phyloP scores from a whole-genome alignment of 163 green algal species.

The Scenedesmus sp. region DNA sequence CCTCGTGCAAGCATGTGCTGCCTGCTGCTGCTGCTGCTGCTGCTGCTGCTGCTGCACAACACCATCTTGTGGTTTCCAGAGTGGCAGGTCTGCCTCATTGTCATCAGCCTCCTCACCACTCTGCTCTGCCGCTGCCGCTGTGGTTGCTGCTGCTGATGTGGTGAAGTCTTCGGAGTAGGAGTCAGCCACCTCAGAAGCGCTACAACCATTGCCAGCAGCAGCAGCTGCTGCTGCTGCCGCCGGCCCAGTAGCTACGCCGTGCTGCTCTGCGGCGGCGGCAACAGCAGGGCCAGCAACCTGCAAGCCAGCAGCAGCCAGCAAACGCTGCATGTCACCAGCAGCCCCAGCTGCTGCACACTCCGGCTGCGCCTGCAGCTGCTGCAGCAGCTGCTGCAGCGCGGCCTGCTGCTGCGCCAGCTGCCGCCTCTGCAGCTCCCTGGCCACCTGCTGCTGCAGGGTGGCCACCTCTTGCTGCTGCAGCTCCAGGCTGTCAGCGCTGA shows the following conservation, averaged over 20 bases:
- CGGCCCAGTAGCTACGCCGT: neutral
- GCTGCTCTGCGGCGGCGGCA: neutral
- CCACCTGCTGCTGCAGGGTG: slow-evolving; percentile 17
- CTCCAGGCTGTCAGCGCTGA: slow-evolving; percentile 32
- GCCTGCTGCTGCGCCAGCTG: slow-evolving; percentile 9
- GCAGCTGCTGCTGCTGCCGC: neutral
- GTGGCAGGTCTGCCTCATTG: neutral
- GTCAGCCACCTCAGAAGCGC: neutral
- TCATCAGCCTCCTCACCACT: neutral
- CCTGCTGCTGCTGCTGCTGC: slow-evolving; percentile 13
- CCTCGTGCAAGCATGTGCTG: neutral
- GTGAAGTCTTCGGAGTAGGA: neutral
- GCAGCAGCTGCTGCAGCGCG: slow-evolving; percentile 31
- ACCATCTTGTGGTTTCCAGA: neutral
- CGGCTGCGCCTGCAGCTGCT: neutral
- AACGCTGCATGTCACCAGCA: neutral
- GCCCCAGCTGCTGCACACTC: neutral
- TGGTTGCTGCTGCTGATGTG: neutral
- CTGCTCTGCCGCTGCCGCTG: neutral
- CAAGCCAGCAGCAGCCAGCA: neutral
- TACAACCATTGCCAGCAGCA: no score
- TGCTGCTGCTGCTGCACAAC: slow-evolving; percentile 6
- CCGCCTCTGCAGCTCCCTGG: slow-evolving; percentile 1
- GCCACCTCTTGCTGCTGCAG: slow-evolving; percentile 46
- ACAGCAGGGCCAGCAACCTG: neutral